Evolutionary conservation across 2,329 filamentous ascomycete species (phyloP).

Genomic region (Trichoderma hamatum): DNA sequence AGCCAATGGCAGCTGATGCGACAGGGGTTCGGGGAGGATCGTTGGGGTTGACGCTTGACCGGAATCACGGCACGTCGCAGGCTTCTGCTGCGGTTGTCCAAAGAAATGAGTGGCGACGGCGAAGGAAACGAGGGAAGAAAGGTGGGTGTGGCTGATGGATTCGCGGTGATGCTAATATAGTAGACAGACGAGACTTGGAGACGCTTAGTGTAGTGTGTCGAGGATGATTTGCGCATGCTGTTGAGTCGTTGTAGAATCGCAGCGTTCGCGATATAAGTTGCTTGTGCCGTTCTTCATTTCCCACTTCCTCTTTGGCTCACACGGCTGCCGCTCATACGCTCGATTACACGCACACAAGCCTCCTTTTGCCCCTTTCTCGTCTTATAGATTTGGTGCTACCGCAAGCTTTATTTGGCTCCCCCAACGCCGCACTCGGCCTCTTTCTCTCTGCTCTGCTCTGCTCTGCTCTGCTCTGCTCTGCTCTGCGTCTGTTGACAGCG

Average conservation of each 20-base stretch:
- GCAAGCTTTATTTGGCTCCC: background rate
- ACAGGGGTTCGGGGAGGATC: background rate
- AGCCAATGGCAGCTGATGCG: background rate
- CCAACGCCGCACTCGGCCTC: background rate
- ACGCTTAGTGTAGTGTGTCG: too few relatives aligned
- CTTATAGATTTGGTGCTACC: background rate
- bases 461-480: too few relatives aligned
- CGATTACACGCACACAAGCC: background rate
- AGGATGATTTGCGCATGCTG: too few relatives aligned
- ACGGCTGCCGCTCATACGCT: constrained; percentile 8
- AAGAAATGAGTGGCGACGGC: background rate
- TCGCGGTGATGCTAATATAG: background rate
- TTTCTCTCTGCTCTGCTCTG: too few relatives aligned
- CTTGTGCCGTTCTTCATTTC: constrained; percentile 14
- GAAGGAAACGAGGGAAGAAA: background rate
- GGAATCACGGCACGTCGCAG: constrained; percentile 2
- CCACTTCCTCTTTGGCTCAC: constrained; percentile 12
- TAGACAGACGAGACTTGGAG: too few relatives aligned
- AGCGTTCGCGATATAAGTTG: background rate
- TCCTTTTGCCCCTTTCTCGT: background rate
- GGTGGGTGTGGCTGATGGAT: background rate
- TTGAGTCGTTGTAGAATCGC: too few relatives aligned
- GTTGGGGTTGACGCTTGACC: background rate
- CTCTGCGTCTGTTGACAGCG: too few relatives aligned
- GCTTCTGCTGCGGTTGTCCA: background rate